A percentile compares a stretch with the other conserved stretches of the same genome.
Conservation (phyloP, 1,139 yeast species). For the Candida dubliniensis region DNA sequence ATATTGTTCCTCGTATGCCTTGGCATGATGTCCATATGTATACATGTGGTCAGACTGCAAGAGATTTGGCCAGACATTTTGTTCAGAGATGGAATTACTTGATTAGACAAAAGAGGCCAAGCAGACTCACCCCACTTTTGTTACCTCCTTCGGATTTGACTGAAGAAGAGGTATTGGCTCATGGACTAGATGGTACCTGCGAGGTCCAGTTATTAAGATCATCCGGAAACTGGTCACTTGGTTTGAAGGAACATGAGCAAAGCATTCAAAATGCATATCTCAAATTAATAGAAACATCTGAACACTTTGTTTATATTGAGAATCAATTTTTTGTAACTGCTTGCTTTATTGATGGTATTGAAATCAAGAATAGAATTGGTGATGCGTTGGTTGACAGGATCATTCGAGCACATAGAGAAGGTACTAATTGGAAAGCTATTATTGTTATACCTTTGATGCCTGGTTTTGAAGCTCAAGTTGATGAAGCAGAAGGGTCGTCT, state of each 20-base stretch:
- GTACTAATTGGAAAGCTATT: constrained; percentile 84
- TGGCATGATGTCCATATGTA: constrained; percentile 99
- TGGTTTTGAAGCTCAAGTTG: constrained; percentile 93
- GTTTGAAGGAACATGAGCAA: constrained; percentile 78
- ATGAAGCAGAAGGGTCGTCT: constrained; percentile 89
- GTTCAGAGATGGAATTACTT: constrained; percentile 97
- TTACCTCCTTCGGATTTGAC: constrained; percentile 91
- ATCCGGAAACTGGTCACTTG: constrained; percentile 90
- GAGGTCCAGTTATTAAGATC: constrained; percentile 89
- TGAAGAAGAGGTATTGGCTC: constrained; percentile 60
- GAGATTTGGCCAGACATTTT: constrained; percentile 91
- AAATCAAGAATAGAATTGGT: constrained; percentile 86
- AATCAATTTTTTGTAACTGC: constrained; percentile 93
- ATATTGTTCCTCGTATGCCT: constrained; percentile 88
- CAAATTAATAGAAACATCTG: constrained; percentile 85
- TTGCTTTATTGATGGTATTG: constrained; percentile 81
- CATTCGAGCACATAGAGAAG: constrained; percentile 78
- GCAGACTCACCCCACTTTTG: constrained; percentile 86
- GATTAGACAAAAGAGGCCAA: constrained; percentile 89
- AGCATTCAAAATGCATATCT: constrained; percentile 93
- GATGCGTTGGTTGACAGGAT: constrained; percentile 96
- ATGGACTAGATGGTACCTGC: constrained; percentile 81
- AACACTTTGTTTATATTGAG: constrained; percentile 91
- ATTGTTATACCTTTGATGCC: constrained; percentile 96
- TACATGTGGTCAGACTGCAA: constrained; percentile 91